Base-by-base conservation (phyloP, 805 yeast genomes). In the Wickerhamiella kurtzmanii region DNA sequence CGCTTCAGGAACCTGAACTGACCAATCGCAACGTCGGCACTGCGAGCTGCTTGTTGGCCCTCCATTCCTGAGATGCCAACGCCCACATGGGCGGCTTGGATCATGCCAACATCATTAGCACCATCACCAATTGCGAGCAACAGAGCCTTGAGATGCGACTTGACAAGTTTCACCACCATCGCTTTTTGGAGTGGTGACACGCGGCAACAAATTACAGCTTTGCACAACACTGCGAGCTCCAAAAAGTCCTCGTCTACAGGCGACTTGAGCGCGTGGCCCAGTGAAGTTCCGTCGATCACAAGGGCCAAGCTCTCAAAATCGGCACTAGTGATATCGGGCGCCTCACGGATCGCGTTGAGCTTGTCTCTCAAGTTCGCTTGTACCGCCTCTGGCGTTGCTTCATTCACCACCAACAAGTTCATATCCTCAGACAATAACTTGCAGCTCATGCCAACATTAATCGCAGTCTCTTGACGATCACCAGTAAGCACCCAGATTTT, bases 11-110 rank as follows among this genome's bases (percentile, higher is more conserved):
- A 92, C 61, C 80, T 80, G 73, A 92, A 92, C 63, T 92, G 97
- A 0, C 96, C 97, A 64, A 94, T 86, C 1, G 97, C 87, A 50
- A 92, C 78, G 70, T 92, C 99, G 0, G 99, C 97, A 63, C 94
- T 81, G 63, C 99, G 75, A 0, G 98, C 96, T 9, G 98, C 98
- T 65, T 92, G 99, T 86, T 88, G 87, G 55, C 99, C 99, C 67
- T 92, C 99, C 89, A 87, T 82, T 54, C 99, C 99, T 65, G 94
- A 84, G 52, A 92, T 94, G 61, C 99, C 99, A 20, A 92, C 95
- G 52, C 99, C 99, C 45, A 92, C 96, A 64, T 92, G 97, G 0
- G 98, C 98, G 15, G 98, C 97, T 65, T 92, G 98, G 54, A 92
- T 92, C 99, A 92, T 92, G 35, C 95, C 82, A 37, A 92, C 98